A percentile compares a stretch with the other conserved stretches of the same genome.
phyloP scores from a whole-genome alignment of 2,329 filamentous ascomycete species.

The Monosporascus sp. region DNA sequence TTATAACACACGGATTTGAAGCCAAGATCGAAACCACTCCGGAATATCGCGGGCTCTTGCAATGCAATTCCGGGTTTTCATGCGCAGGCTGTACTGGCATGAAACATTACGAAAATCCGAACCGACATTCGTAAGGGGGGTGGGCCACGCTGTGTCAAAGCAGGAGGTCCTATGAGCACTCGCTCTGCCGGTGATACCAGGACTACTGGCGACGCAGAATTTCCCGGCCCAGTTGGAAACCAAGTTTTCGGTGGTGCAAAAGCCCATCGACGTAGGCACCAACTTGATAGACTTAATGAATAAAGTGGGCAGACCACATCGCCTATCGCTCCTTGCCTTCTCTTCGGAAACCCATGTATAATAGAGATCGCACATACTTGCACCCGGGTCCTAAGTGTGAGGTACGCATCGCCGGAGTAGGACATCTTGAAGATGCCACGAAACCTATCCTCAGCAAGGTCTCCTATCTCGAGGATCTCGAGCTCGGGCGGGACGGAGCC shows the following conservation, averaged over 20 bases:
- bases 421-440: slow-evolving; percentile 99
- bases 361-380: slow-evolving; percentile 56
- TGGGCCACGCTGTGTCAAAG: slow-evolving; percentile 2
- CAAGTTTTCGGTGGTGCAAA: neutral
- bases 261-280: neutral
- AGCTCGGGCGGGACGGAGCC: slow-evolving; percentile 90
- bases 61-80: slow-evolving; percentile 29
- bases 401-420: slow-evolving; percentile 89
- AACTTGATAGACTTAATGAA: slow-evolving; percentile 3
- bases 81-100: slow-evolving; percentile 28
- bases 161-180: slow-evolving; percentile 11
- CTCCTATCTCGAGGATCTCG: slow-evolving; percentile 96
- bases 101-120: slow-evolving; percentile 9
- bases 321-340: too few relatives aligned
- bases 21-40: slow-evolving; percentile 19
- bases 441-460: slow-evolving; percentile 94
- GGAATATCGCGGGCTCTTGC: slow-evolving; percentile 26
- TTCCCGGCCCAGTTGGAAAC: neutral
- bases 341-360: neutral
- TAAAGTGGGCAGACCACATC: neutral
- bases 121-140: slow-evolving; percentile 6
- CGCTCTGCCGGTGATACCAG: slow-evolving; percentile 10
- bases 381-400: slow-evolving; percentile 92
- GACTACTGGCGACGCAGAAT: neutral
- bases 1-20: slow-evolving; percentile 28